A percentile compares a stretch with the other conserved stretches of the same genome.
Evolutionary conservation across 768 basidiomycete genomes (phyloP).

Genomic region (Russula lepida): DNA sequence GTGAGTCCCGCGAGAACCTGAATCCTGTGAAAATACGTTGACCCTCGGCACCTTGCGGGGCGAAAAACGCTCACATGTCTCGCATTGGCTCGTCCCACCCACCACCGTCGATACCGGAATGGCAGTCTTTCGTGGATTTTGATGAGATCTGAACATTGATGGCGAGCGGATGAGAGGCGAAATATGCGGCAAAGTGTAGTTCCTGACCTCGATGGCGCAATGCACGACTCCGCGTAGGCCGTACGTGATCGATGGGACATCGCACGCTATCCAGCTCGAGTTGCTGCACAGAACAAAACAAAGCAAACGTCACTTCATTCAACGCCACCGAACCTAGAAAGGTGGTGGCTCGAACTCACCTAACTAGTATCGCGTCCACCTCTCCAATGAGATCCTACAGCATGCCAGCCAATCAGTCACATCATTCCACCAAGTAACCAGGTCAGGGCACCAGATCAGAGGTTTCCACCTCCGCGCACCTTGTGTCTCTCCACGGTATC

Average conservation of each 20-base stretch:
- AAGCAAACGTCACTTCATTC: neutral
- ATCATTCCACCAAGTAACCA: neutral
- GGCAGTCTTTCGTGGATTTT: slow-evolving; percentile 61
- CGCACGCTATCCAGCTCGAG: slow-evolving; percentile 94
- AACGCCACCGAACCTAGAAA: neutral
- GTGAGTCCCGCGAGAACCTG: slow-evolving; percentile 66
- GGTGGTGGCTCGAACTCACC: slow-evolving; percentile 33
- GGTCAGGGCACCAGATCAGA: neutral
- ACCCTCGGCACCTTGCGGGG: neutral
- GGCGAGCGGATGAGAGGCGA: neutral
- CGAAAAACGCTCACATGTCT: slow-evolving; percentile 57
- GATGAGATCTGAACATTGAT: slow-evolving; percentile 49
- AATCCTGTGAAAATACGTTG: slow-evolving; percentile 42
- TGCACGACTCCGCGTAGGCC: slow-evolving; percentile 92
- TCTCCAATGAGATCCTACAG: slow-evolving; percentile 68
- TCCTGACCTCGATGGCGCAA: slow-evolving; percentile 58
- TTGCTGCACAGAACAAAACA: slow-evolving; percentile 43
- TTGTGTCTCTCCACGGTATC: slow-evolving; percentile 70
- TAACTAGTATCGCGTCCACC: slow-evolving; percentile 84
- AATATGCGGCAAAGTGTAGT: neutral
- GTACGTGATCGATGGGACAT: slow-evolving; percentile 89
- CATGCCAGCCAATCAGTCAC: neutral
- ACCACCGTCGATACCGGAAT: slow-evolving; percentile 93
- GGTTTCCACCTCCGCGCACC: slow-evolving; percentile 32
- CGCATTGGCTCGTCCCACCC: slow-evolving; percentile 82